Percentiles rank a stretch among this genome's conserved stretches.
Conservation (phyloP, 2,329 filamentous ascomycete genomes). For the Pyricularia pennisetigena region DNA sequence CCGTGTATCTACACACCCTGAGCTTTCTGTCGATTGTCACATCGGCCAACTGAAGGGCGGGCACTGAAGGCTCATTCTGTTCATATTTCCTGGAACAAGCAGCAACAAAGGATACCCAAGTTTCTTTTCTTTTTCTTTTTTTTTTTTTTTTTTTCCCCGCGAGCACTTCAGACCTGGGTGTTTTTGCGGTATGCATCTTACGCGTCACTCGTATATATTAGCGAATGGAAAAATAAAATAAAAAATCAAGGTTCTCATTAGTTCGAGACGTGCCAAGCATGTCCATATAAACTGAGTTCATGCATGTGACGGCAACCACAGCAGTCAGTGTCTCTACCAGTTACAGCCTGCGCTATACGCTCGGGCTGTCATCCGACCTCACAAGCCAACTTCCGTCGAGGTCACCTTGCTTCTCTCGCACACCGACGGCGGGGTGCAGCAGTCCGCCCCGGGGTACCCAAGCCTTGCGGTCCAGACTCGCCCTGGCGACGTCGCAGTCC, state of each 20-base stretch:
- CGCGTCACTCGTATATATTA: not conserved
- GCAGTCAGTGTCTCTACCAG: not conserved
- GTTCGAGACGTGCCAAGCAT: not conserved
- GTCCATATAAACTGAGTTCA: not conserved
- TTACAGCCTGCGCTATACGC: not conserved
- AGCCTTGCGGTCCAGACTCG: constrained; percentile 56
- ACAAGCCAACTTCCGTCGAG: constrained; percentile 1
- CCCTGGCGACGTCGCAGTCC: constrained; percentile 75
- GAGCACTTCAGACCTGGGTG: too few species aligned
- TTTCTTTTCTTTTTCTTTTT: not conserved
- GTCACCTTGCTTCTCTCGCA: not conserved
- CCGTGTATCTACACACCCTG: not conserved
- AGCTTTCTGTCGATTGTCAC: not conserved
- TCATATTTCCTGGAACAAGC: not conserved
- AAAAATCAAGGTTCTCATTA: not conserved
- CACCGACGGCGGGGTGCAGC: not conserved
- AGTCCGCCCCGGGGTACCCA: constrained; percentile 36
- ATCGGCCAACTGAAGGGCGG: not conserved
- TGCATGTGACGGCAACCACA: not conserved
- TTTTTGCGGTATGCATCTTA: not conserved
- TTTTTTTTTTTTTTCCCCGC: too few species aligned
- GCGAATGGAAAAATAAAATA: too few species aligned
- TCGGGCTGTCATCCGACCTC: not conserved
- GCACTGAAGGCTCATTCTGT: not conserved
- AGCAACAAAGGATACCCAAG: constrained; percentile 3